Evolutionary conservation across 208 protist species (phyloP).

Genomic region (Leishmania major): DNA sequence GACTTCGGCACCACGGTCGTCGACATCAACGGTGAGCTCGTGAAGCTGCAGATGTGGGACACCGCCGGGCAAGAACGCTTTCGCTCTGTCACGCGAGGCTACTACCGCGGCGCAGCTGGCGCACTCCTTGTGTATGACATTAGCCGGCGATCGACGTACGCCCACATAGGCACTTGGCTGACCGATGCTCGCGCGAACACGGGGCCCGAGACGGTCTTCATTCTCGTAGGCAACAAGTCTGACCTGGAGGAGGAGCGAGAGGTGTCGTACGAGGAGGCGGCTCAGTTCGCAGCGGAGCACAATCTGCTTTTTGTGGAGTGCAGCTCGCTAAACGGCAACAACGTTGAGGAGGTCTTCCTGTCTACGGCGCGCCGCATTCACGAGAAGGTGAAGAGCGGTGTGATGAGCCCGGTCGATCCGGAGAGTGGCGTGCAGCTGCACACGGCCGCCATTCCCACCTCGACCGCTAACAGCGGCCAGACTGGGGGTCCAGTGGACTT

Average conservation of each 20-base stretch:
- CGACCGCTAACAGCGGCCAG: conserved; percentile 17
- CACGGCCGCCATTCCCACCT: conserved; percentile 42
- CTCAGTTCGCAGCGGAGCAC: conserved; percentile 95
- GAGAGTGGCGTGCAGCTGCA: conserved; percentile 86
- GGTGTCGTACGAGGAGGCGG: conserved; percentile 96
- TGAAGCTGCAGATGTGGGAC: conserved; percentile 99
- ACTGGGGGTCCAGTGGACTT: conserved; percentile 6
- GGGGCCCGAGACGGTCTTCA: conserved; percentile 81
- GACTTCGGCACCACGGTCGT: conserved; percentile 98
- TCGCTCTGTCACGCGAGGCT: conserved; percentile 94
- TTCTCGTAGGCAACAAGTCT: conserved; percentile 96
- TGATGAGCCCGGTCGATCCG: conserved; percentile 83
- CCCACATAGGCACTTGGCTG: conserved; percentile 94
- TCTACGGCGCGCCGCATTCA: conserved; percentile 93
- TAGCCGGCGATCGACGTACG: conserved; percentile 84
- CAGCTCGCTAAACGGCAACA: conserved; percentile 91
- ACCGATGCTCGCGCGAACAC: conserved; percentile 94
- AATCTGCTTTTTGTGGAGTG: conserved; percentile 96
- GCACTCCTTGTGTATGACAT: conserved; percentile 97
- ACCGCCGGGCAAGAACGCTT: conserved; percentile 93
- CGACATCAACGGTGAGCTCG: conserved; percentile 93
- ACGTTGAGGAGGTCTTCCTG: conserved; percentile 95
- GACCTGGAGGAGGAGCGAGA: conserved; percentile 95
- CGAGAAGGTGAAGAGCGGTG: conserved; percentile 93
- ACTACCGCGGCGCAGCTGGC: conserved; percentile 96